phyloP scores from a whole-genome alignment of 495 filamentous ascomycete genomes.

The Hypoxylon crocopeplum region DNA sequence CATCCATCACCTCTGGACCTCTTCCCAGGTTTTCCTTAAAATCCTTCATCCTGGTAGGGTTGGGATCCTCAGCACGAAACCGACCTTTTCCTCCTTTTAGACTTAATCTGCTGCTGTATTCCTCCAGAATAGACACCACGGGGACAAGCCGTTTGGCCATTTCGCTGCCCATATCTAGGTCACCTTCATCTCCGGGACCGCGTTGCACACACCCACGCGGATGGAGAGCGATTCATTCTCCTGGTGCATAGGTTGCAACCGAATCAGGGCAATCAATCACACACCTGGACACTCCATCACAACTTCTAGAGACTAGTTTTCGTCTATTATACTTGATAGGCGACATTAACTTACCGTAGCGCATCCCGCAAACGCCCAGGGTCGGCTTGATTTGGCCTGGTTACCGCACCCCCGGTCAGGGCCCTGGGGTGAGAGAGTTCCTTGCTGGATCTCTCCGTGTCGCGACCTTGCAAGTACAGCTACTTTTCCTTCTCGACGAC shows the following conservation, averaged over 20 bases:
- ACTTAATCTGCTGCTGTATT: neutral
- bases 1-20: slow-evolving; percentile 7
- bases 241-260: slow-evolving; percentile 12
- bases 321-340: slow-evolving; percentile 29
- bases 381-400: slow-evolving; percentile 29
- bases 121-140: slow-evolving; percentile 2
- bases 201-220: slow-evolving; percentile 8
- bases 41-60: slow-evolving; percentile 30
- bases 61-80: slow-evolving; percentile 11
- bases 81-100: slow-evolving; percentile 14
- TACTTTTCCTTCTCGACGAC: slow-evolving; percentile 15
- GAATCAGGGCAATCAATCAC: slow-evolving; percentile 32
- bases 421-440: slow-evolving; percentile 22
- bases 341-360: slow-evolving; percentile 24
- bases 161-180: neutral
- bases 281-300: slow-evolving; percentile 20
- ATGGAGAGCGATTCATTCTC: slow-evolving; percentile 15
- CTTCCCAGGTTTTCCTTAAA: slow-evolving; percentile 26
- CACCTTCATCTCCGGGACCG: slow-evolving; percentile 4
- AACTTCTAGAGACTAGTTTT: slow-evolving; percentile 5
- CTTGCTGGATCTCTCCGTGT: slow-evolving; percentile 30
- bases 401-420: slow-evolving; percentile 28
- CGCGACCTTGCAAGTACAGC: slow-evolving; percentile 31
- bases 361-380: slow-evolving; percentile 36
- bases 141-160: neutral